Percentiles rank a stretch among this genome's conserved stretches.
Evolutionary conservation across 257 asterid genomes (phyloP).

Genomic region (Solanum etuberosum): DNA sequence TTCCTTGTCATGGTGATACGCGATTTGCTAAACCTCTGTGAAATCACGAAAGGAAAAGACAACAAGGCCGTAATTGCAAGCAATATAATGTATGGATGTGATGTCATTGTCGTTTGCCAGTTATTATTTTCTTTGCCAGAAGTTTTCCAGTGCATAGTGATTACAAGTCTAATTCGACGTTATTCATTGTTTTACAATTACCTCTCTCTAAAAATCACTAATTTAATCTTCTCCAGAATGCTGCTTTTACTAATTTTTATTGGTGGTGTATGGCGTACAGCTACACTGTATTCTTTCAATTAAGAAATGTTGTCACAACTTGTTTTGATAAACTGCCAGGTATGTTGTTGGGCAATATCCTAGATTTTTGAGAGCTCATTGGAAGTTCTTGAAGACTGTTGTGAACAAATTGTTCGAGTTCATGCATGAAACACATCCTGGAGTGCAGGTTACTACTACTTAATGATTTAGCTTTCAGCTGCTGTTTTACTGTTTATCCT

Average conservation of each 20-base stretch:
- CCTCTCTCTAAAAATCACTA: neutral
- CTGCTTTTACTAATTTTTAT: neutral
- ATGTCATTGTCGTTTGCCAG: neutral
- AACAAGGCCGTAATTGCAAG: constrained; percentile 99
- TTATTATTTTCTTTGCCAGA: neutral
- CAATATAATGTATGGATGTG: constrained; percentile 72
- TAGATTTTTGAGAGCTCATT: constrained; percentile 94
- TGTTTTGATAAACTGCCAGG: constrained; percentile 32
- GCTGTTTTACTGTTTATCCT: neutral
- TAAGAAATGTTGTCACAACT: neutral
- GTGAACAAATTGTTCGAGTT: constrained; percentile 96
- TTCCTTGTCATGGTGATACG: constrained; percentile 98
- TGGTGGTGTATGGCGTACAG: neutral
- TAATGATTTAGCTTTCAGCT: neutral
- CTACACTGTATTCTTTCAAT: neutral
- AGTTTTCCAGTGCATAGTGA: neutral
- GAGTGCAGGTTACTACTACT: constrained; percentile 68
- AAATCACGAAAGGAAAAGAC: constrained; percentile 94
- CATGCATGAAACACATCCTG: constrained; percentile 99
- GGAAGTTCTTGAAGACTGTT: constrained; percentile 99
- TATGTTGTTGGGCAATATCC: constrained; percentile 99
- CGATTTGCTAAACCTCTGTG: constrained; percentile 94
- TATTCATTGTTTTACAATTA: neutral
- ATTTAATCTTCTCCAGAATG: neutral
- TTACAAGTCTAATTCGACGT: neutral